A percentile compares a stretch with the other conserved stretches of the same genome.
Conservation (phyloP, 345 rosid species). For the Aquilaria malaccensis region DNA sequence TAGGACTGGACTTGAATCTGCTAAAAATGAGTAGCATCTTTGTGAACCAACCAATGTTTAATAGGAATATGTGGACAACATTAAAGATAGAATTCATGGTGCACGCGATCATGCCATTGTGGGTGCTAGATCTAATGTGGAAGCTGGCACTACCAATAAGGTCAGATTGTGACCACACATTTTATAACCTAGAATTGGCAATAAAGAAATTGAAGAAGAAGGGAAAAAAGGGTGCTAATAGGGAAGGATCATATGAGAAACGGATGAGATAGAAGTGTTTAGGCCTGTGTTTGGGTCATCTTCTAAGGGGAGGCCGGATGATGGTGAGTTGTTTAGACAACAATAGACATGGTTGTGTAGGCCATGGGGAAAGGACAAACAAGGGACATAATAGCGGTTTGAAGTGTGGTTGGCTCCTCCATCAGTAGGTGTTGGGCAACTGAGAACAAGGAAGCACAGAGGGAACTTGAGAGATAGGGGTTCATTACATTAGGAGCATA, state of each 20-base stretch:
- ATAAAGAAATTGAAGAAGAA: constrained; percentile 13
- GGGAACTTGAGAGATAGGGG: too few relatives aligned
- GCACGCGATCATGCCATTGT: constrained; percentile 19
- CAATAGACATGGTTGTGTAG: too few relatives aligned
- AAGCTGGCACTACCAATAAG: constrained; percentile 28
- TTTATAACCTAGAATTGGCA: constrained; percentile 19
- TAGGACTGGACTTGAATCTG: constrained; percentile 12
- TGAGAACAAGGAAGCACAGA: too few relatives aligned
- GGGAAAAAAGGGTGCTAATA: constrained; percentile 1
- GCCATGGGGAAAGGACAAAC: too few relatives aligned
- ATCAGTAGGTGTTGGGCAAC: too few relatives aligned
- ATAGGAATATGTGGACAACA: constrained; percentile 20
- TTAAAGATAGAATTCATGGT: constrained; percentile 17
- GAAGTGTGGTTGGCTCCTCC: too few relatives aligned
- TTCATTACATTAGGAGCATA: too few relatives aligned
- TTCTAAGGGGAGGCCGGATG: too few relatives aligned
- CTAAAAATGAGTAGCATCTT: constrained; percentile 19
- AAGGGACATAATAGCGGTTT: too few relatives aligned
- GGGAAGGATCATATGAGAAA: not conserved
- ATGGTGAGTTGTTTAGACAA: too few relatives aligned
- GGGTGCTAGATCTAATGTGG: constrained; percentile 26
- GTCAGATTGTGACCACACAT: constrained; percentile 32
- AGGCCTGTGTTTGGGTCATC: too few relatives aligned
- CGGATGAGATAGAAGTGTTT: too few relatives aligned
- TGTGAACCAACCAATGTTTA: constrained; percentile 32